phyloP scores from a whole-genome alignment of 495 filamentous ascomycete genomes.

The Penicillium fimorum region DNA sequence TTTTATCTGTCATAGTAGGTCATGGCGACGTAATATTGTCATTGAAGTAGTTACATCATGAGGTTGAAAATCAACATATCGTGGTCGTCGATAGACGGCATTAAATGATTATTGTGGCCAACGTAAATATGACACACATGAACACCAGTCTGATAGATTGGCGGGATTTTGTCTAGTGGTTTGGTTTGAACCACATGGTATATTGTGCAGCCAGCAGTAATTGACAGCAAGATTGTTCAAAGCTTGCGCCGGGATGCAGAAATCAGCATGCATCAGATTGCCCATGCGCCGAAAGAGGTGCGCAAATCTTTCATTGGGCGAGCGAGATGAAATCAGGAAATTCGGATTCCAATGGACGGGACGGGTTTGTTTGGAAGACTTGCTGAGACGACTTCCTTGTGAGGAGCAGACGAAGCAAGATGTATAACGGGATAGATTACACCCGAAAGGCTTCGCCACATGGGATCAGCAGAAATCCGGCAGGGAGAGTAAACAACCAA shows the following conservation, averaged over 20 bases:
- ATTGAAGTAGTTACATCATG: conserved; percentile 10
- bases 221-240: background rate
- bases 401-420: background rate
- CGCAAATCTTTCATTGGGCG: background rate
- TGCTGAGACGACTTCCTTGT: no score
- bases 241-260: background rate
- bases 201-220: background rate
- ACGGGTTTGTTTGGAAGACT: background rate
- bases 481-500: background rate
- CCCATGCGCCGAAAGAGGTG: background rate
- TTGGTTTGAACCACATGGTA: background rate
- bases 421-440: background rate
- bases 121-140: background rate
- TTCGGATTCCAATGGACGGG: background rate
- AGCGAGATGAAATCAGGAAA: no score
- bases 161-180: background rate
- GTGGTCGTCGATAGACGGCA: background rate
- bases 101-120: background rate
- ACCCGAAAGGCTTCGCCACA: background rate
- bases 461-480: background rate
- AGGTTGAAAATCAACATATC: background rate
- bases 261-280: background rate
- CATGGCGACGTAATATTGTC: conserved; percentile 6
- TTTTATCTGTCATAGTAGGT: background rate
- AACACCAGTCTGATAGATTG: background rate